Conservation (phyloP, 208 protist species). For the Crithidia brevicula region DNA sequence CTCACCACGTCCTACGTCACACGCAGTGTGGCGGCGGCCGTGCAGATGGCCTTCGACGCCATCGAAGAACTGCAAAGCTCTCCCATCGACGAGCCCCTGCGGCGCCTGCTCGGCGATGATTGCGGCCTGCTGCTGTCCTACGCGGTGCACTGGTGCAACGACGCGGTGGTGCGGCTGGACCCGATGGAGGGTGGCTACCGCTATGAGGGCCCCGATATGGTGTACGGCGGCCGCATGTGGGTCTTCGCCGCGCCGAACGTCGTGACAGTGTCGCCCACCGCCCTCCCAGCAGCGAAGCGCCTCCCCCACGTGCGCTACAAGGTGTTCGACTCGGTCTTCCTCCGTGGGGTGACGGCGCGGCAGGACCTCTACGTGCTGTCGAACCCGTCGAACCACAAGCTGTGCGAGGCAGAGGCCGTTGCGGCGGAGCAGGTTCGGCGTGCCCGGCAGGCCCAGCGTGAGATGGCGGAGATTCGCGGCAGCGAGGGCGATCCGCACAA, state of each 20-base stretch:
- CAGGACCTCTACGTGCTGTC: slow-evolving; percentile 62
- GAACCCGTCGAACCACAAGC: slow-evolving; percentile 30
- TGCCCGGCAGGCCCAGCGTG: slow-evolving; percentile 21
- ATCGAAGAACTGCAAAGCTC: slow-evolving; percentile 60
- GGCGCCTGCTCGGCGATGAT: slow-evolving; percentile 60
- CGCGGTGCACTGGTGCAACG: slow-evolving; percentile 83
- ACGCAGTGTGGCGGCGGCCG: slow-evolving; percentile 44
- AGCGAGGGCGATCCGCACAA: slow-evolving; percentile 3
- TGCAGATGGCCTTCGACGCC: slow-evolving; percentile 64
- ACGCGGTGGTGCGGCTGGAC: slow-evolving; percentile 59
- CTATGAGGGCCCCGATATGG: slow-evolving; percentile 76
- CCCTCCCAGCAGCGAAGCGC: slow-evolving; percentile 7
- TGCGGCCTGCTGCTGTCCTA: slow-evolving; percentile 57
- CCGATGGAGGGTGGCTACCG: slow-evolving; percentile 31
- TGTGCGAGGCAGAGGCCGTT: slow-evolving; percentile 38
- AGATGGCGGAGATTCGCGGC: slow-evolving; percentile 12
- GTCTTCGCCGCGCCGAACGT: slow-evolving; percentile 71
- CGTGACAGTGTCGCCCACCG: slow-evolving; percentile 48
- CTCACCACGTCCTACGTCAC: slow-evolving; percentile 67
- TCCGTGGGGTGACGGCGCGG: slow-evolving; percentile 57
- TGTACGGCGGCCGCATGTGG: slow-evolving; percentile 73
- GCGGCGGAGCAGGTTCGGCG: slow-evolving; percentile 40
- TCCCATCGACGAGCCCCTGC: slow-evolving; percentile 63
- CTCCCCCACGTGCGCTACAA: slow-evolving; percentile 26
- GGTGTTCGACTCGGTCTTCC: slow-evolving; percentile 48